phyloP scores from a whole-genome alignment of 2,329 filamentous ascomycete species.

The Phaeosphaeriaceae sp. region DNA sequence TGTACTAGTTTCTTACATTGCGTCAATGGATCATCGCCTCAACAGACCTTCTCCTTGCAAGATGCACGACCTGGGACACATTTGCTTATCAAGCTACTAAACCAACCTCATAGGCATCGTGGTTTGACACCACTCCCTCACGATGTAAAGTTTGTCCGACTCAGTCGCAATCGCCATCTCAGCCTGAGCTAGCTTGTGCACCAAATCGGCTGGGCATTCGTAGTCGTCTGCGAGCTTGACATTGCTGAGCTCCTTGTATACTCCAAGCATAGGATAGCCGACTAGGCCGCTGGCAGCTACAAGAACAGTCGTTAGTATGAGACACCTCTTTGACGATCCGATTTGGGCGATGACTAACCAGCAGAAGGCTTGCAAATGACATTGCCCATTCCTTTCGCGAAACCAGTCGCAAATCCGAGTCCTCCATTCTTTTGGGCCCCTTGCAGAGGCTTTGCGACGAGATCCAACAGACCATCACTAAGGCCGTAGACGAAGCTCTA shows the following conservation, averaged over 20 bases:
- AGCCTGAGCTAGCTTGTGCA: conserved; percentile 19
- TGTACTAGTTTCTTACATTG: background rate
- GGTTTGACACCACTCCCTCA: conserved; percentile 30
- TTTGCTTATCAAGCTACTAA: background rate
- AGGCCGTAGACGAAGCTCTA: conserved; percentile 75
- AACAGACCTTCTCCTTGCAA: too few relatives aligned
- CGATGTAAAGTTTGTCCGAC: conserved; percentile 23
- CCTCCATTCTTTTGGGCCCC: conserved; percentile 68
- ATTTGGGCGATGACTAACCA: conserved; percentile 55
- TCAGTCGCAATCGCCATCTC: conserved; percentile 26
- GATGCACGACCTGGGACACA: background rate
- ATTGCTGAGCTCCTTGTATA: conserved; percentile 62
- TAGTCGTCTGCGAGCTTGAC: conserved; percentile 20
- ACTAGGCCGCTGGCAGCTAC: conserved; percentile 63
- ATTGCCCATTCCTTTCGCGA: conserved; percentile 77
- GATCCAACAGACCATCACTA: conserved; percentile 78
- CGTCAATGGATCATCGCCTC: too few relatives aligned
- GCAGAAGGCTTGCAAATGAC: conserved; percentile 68
- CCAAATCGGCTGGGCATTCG: conserved; percentile 11
- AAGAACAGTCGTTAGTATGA: background rate
- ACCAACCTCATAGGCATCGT: conserved; percentile 22
- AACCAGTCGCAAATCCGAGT: conserved; percentile 74
- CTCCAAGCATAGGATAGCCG: conserved; percentile 67
- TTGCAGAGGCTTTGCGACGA: conserved; percentile 77
- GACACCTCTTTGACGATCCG: background rate